Percentiles rank a stretch among this genome's conserved stretches.
Evolutionary conservation across 192 early-diverging fungal species (phyloP).

Genomic region (Coemansia reversa): DNA sequence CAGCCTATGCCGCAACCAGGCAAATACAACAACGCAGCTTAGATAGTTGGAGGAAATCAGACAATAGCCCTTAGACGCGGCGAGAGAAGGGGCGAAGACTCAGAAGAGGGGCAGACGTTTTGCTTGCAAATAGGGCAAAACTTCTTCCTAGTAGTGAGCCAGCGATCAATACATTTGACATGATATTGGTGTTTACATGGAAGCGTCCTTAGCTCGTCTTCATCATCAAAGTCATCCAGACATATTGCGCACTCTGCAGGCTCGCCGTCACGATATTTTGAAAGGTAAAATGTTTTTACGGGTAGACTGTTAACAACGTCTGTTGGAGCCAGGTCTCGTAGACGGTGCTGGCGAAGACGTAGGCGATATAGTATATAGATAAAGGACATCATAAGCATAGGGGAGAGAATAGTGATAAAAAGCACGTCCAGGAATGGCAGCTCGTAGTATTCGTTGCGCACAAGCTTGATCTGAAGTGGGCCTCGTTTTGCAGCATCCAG

Average conservation of each 20-base stretch:
- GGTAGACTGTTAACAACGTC: constrained; percentile 75
- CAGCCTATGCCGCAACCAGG: background rate
- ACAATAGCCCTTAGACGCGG: constrained; percentile 42
- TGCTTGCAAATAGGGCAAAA: constrained; percentile 84
- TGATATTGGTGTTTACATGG: constrained; percentile 92
- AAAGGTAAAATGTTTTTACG: constrained; percentile 61
- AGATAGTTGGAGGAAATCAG: background rate
- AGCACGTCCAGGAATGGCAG: constrained; percentile 78
- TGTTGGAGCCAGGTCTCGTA: constrained; percentile 74
- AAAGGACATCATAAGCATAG: constrained; percentile 74
- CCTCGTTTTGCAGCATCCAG: constrained; percentile 10
- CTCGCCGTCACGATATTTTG: constrained; percentile 70
- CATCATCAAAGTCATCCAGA: constrained; percentile 84
- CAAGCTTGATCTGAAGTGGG: constrained; percentile 36
- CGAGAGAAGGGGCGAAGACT: constrained; percentile 44
- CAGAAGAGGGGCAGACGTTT: constrained; percentile 38
- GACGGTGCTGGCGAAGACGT: constrained; percentile 67
- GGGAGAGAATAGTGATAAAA: constrained; percentile 79
- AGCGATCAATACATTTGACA: constrained; percentile 83
- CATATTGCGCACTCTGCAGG: constrained; percentile 89
- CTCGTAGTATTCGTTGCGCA: constrained; percentile 55
- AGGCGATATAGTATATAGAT: constrained; percentile 72
- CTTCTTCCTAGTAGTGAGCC: constrained; percentile 82
- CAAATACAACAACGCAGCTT: background rate
- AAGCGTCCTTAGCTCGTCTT: constrained; percentile 73